Conservation (phyloP, 257 asterid genomes). For the Jasminum sambac region DNA sequence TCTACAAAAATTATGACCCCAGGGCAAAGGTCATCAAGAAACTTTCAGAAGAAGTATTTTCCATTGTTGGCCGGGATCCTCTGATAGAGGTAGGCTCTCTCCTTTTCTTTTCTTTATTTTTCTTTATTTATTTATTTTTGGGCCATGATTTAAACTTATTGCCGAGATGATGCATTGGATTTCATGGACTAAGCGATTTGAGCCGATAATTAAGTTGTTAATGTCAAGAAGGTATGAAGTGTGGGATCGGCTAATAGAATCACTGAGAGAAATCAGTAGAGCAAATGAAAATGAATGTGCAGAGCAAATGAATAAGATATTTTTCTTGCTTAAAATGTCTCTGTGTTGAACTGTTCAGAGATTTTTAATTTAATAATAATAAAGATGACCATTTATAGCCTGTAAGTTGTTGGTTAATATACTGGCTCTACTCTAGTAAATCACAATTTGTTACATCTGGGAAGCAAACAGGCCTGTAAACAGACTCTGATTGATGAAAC, state of each 20-base stretch:
- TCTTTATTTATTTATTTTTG: not conserved
- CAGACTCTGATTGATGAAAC: not conserved
- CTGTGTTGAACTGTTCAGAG: not conserved
- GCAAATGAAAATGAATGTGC: constrained; percentile 7
- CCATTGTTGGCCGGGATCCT: constrained; percentile 99
- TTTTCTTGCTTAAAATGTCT: not conserved
- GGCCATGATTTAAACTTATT: not conserved
- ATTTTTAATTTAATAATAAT: not conserved
- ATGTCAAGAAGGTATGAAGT: not conserved
- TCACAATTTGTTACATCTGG: not conserved
- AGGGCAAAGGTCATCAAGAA: constrained; percentile 93
- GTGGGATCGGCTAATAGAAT: not conserved
- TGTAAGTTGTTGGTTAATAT: not conserved
- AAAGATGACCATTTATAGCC: not conserved
- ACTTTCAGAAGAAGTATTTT: constrained; percentile 95
- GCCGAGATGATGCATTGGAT: not conserved
- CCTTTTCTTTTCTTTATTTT: not conserved
- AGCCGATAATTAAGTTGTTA: not conserved
- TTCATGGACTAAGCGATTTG: not conserved
- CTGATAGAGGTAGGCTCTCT: constrained; percentile 76
- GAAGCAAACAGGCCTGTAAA: not conserved
- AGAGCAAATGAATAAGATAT: not conserved
- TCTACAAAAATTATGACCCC: constrained; percentile 96
- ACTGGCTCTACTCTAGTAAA: not conserved
- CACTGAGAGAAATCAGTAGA: not conserved